Base-by-base conservation (phyloP, 495 filamentous ascomycete species). In the Tetracladium setigerum region DNA sequence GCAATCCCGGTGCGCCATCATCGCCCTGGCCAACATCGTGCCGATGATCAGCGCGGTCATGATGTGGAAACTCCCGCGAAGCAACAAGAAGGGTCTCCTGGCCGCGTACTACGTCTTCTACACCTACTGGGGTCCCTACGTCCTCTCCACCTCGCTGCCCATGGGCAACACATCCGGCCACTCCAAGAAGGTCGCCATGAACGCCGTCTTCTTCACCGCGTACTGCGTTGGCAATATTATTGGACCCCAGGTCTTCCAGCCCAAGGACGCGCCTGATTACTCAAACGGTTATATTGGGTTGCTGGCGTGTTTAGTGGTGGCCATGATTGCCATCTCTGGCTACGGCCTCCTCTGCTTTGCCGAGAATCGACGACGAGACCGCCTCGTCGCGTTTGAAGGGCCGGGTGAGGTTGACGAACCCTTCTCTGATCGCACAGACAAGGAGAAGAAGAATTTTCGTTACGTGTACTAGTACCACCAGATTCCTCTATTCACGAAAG, bases 151-250 rank as follows among this genome's bases (percentile, higher is more conserved):
- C 7, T 51, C 48, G 13, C 48, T 46, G 6, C 41, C 41, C 9
- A 13, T 30, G n/a, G 49, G 24, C 13, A 52, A 46, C 24, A 47
- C 49, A 32, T 50, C 47, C 4, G 47, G 47, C 1, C 47, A 50
- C 27, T 30, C 55, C 3, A 58, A 58, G 52, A 58, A 58, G 31
- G 46, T 50, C 17, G 24, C 53, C 11, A 58, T 52, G 6, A 52
- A 22, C 1, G 52, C 51, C 11, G 41, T 58, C 3, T 16, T 58
- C 1, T 55, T 54, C 41, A 55, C 49, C 4, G 50, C 47, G 9
- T 58, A 58, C 30, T 58, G 55, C 46, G 52, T 58, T 2, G 54
- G 54, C 14, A 56, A 56, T 47, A 50, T 52, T 15, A 52, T 55
- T 34, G 51, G 48, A n/a, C 52, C 55, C 15, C 50, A 54, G 35